phyloP scores from a whole-genome alignment of 306 rosid genomes.

The Pueraria montana region DNA sequence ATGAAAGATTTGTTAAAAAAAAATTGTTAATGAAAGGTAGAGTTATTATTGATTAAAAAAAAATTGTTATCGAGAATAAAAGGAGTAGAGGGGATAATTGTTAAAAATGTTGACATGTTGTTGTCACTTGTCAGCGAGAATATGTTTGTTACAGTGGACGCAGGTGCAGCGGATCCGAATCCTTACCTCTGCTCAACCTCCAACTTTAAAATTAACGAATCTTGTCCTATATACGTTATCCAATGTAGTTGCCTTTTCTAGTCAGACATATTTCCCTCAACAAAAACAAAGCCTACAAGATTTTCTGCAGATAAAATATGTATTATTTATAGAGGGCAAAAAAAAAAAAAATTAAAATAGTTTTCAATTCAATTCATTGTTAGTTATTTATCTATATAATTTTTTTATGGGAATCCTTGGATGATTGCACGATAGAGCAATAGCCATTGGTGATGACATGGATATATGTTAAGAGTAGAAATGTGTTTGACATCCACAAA shows the following conservation, averaged over 20 bases:
- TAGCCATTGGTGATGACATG: conserved; percentile 37
- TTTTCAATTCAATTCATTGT: background rate
- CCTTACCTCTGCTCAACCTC: background rate
- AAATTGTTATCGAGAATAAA: background rate
- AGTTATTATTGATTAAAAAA: too few relatives aligned
- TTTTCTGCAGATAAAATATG: background rate
- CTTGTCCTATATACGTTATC: conserved; percentile 53
- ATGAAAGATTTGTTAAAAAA: too few relatives aligned
- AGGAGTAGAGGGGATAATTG: background rate
- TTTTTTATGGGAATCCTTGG: conserved; percentile 7
- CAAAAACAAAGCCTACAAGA: background rate
- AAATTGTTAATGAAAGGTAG: too few relatives aligned
- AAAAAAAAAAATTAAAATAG: background rate
- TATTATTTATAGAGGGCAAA: background rate
- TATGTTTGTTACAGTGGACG: background rate
- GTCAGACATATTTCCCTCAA: conserved; percentile 59
- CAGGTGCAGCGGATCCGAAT: background rate
- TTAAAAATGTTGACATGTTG: background rate
- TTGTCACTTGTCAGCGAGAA: background rate
- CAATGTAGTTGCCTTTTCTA: conserved; percentile 52
- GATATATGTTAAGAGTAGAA: conserved; percentile 32
- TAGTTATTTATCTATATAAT: background rate
- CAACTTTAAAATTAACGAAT: conserved; percentile 40
- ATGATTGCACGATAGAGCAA: conserved; percentile 40
- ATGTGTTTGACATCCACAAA: conserved; percentile 63